Percentiles rank a stretch among this genome's conserved stretches.
Evolutionary conservation across 345 rosid genomes (phyloP).

Genomic region (Trapa incisa): DNA sequence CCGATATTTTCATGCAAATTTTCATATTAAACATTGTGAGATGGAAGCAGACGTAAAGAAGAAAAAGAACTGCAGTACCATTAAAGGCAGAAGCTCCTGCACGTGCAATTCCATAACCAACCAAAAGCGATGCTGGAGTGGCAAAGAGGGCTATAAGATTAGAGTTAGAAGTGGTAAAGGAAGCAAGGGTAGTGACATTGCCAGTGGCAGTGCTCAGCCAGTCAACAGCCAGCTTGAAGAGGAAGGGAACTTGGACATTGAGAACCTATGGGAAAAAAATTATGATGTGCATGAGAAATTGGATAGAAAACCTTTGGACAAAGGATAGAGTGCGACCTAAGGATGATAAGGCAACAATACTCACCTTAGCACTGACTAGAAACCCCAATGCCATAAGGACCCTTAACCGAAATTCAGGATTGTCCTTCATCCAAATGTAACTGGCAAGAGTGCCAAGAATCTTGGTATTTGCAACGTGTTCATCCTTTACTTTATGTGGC

Average conservation of each 20-base stretch:
- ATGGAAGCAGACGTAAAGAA: not conserved
- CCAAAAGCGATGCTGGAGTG: slow-evolving; percentile 73
- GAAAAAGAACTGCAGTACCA: slow-evolving; percentile 22
- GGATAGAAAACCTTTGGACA: not conserved
- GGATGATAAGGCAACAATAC: not conserved
- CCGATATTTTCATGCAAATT: slow-evolving; percentile 1
- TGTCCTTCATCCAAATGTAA: slow-evolving; percentile 84
- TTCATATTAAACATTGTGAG: not conserved
- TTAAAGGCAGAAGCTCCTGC: slow-evolving; percentile 74
- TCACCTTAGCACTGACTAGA: slow-evolving; percentile 77
- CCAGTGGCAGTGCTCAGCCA: slow-evolving; percentile 62
- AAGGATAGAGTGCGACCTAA: not conserved
- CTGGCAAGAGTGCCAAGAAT: slow-evolving; percentile 68
- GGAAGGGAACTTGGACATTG: slow-evolving; percentile 91
- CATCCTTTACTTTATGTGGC: slow-evolving; percentile 5
- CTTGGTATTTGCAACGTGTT: slow-evolving; percentile 44
- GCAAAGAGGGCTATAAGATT: slow-evolving; percentile 48
- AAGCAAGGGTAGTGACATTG: slow-evolving; percentile 36
- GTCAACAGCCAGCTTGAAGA: slow-evolving; percentile 88
- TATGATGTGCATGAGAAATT: not conserved
- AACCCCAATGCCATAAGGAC: slow-evolving; percentile 73
- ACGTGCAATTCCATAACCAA: slow-evolving; percentile 95
- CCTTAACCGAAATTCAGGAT: slow-evolving; percentile 66
- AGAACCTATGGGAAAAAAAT: slow-evolving; percentile 9
- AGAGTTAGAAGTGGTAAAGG: slow-evolving; percentile 52